Evolutionary conservation across 2,329 filamentous ascomycete species (phyloP), one percentile per base, ranked within the genome.

Genomic region (Ceratocystis cacaofunesta): DNA sequence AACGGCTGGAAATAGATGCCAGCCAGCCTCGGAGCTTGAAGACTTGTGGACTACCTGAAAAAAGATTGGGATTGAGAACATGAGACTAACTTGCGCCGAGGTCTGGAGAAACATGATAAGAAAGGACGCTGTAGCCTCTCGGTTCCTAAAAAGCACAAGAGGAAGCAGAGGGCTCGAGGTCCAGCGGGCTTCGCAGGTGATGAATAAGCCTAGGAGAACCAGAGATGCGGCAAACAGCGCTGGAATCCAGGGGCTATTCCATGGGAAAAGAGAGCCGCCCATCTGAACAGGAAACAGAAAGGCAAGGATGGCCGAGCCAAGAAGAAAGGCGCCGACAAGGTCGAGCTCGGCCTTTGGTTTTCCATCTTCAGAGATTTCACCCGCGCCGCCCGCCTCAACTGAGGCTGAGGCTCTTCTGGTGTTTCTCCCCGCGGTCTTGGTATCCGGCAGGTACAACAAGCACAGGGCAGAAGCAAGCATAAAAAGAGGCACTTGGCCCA

Each of bases 41-140:
- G 79, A 79, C 0, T 77, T 75, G 4, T 80, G 75, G 0, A 85
- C 85, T 0, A 86, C 80, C 66, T 87, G 83, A 68, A 89, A 90
- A 73, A 89, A 89, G 0, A 89, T 73, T 0, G 87, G 87, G 0
- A 89, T 80, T 0, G 80, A 79, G 64, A 84, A 85, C 81, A 88
- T 85, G 1, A 68, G 68, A 5, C 68, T 68, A 1, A 71, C 65
- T 70, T 89, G 87, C 0, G 84, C 82, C 0, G 78, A 77, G 0
- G 76, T 74, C 68, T 87, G 85, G 0, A 81, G 73, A 1, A 76
- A 74, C 25, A 78, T 76, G 46, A 85, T 80, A 0, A 80, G 66
- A 66, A 82, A 83, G 0, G 80, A 78, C 1, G 79, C 75, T 3
- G 84, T 73, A 0, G 84, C 79, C 62, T 83, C 80, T 57, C 78